A percentile compares a stretch with the other conserved stretches of the same genome.
Conservation (phyloP, 495 filamentous ascomycete genomes). For the Daldinia vernicosa region DNA sequence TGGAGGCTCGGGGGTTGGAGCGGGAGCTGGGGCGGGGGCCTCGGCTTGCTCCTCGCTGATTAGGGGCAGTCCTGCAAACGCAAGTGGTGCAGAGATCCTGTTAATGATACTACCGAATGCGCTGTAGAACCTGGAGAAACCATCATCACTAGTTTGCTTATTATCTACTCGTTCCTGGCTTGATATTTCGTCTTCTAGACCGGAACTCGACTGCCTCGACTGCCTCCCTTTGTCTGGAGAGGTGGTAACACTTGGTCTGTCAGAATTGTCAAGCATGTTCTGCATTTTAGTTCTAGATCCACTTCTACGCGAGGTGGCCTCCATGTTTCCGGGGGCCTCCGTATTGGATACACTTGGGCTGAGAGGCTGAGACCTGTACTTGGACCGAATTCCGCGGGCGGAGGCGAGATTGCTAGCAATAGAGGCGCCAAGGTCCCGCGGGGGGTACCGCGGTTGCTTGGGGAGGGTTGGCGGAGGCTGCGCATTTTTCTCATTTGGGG, state of each 20-base stretch:
- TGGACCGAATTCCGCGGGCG: constrained; percentile 83
- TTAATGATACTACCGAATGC: constrained; percentile 86
- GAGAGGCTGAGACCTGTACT: constrained; percentile 67
- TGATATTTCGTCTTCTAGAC: constrained; percentile 31
- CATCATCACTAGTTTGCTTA: constrained; percentile 66
- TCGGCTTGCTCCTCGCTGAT: constrained; percentile 59
- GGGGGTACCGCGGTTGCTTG: constrained; percentile 60
- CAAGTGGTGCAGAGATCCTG: constrained; percentile 83
- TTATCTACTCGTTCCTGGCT: constrained; percentile 35
- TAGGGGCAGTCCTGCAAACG: constrained; percentile 90
- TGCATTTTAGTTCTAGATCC: constrained; percentile 50
- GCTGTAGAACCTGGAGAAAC: constrained; percentile 88
- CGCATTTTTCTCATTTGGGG: constrained; percentile 47
- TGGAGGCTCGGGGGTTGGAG: constrained; percentile 46
- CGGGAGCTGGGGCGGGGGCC: constrained; percentile 28
- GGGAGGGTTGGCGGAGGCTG: constrained; percentile 58
- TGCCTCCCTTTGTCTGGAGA: constrained; percentile 42
- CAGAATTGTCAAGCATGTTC: constrained; percentile 50
- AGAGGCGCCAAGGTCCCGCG: constrained; percentile 78
- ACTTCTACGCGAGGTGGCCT: constrained; percentile 62
- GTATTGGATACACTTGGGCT: constrained; percentile 78
- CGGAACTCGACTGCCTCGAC: constrained; percentile 21
- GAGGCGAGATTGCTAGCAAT: constrained; percentile 92
- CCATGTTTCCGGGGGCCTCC: constrained; percentile 77
- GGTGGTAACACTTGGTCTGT: constrained; percentile 54